Base-by-base conservation (phyloP, 2,329 filamentous ascomycete genomes). In the Parasarocladium wereldwijsianum region DNA sequence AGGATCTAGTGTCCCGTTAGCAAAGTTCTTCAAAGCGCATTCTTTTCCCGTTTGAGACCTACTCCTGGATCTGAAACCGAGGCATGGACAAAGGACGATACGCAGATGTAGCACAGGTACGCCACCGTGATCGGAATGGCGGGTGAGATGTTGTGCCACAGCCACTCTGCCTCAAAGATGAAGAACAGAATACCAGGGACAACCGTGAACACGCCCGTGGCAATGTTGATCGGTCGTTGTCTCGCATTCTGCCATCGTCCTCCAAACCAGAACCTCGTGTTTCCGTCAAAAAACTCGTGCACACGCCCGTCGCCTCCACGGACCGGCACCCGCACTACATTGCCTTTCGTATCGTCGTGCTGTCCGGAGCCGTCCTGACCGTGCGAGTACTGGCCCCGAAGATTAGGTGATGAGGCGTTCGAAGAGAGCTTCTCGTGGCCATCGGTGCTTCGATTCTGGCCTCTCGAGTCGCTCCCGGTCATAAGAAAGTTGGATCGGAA, bases 21-120 rank as follows among this genome's bases (percentile, higher is more conserved):
- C 22, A 25, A 21, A 21, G 11, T 3, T 11, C 5, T 11, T 6
- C 14, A 15, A 7, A n/a, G n/a, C 5, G 19, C 19, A 4, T 13
- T 17, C 9, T 17, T 23, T 11, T 10, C 7, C 11, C 8, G 12
- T 22, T 8, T 13, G 14, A 26, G 18, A 69, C 82, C 66, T 68
- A 93, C 85, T 34, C 90, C 90, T 17, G 90, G 87, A 54, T 98
- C 87, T 25, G 87, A 81, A 31, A 80, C 68, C 3, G 90, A 94
- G 4, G 87, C 90, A 55, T 94, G 87, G 32, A 94, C 46, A 47
- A 96, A 98, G 3, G 90, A 96, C 15, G 86, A 93, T 27, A 94
- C 63, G 54, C 82, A 92, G 17, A 98, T 64, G 50, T 80, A 86
- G 45, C 84, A 84, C n/a, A 94, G 47, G 49, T 98, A 98, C 31